These are phyloP conservation scores for Paracorniculantispora psalliotae DNA, from an alignment of 2,329 filamentous ascomycete genomes.

Conservation along the genomic window DNA sequence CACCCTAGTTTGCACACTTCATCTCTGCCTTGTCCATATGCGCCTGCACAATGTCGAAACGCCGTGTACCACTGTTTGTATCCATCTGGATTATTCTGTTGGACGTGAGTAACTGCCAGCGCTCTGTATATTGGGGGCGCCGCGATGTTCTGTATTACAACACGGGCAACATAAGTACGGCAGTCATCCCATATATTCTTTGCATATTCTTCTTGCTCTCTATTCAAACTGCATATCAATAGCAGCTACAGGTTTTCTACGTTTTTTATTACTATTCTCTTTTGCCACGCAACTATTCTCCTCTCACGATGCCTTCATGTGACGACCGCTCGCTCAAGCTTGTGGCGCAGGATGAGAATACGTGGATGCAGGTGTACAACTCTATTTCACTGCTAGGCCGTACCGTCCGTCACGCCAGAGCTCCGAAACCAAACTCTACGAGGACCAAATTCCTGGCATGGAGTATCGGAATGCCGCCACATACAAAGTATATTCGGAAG, in stretches of 20 bases:
- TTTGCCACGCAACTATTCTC: not conserved
- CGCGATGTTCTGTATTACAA: not conserved
- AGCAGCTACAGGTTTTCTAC: not conserved
- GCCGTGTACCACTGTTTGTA: conserved; percentile 1
- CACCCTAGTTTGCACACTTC: no score
- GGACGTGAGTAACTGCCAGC: not conserved
- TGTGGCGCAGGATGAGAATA: not conserved
- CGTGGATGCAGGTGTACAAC: not conserved
- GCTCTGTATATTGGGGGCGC: not conserved
- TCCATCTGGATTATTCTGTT: not conserved
- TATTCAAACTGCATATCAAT: no score
- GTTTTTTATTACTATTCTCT: not conserved
- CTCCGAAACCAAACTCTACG: conserved; percentile 22
- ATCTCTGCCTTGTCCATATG: not conserved
- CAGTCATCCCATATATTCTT: not conserved
- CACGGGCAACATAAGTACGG: not conserved
- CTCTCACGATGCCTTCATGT: not conserved
- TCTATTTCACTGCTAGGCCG: not conserved
- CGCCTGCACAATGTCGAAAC: not conserved
- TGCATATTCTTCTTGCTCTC: not conserved
- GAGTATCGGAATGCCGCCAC: conserved; percentile 23
- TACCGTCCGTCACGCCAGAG: conserved; percentile 16
- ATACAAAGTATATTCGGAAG: conserved; percentile 23
- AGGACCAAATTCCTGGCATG: conserved; percentile 24
- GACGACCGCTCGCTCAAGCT: not conserved